Base-by-base conservation (phyloP, 768 basidiomycete genomes). In the Rhizopogon vesiculosus region DNA sequence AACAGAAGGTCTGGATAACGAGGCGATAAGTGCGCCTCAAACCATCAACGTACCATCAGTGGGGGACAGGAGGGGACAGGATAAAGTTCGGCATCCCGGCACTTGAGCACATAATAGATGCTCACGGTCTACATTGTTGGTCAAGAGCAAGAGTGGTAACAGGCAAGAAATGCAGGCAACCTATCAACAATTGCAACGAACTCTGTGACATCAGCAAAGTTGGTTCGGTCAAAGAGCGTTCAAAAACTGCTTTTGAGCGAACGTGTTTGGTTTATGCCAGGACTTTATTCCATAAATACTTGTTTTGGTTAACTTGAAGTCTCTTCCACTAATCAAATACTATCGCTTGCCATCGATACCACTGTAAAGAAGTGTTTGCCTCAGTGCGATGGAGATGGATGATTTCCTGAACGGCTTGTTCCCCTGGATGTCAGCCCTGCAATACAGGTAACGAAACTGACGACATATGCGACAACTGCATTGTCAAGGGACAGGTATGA, bases 1-100 rank as follows among this genome's bases (percentile, higher is more conserved):
- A 33, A 15, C 63, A 60, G 39, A 71, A 59, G 54, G 74, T 80
- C 46, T 73, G 68, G 19, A 66, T 46, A 12, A 85, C 67, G 3
- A 6, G 72, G 69, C 70, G 69, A 72, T n/a, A 69, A 57, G 1
- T 28, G 60, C 3, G 66, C 62, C 18, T 59, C 55, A 22, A 16
- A 71, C 53, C 5, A 42, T 50, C 3, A 72, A 61, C 8, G 54
- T 51, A 4, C 59, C 61, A 35, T 66, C 56, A 2, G 59, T 55
- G 1, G 71, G 64, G 40, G 66, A 69, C 6, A 42, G 42, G 33
- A 1, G 71, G 64, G 40, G 66, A 69, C 6, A 42, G 42, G 33
- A 72, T 71, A 58, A 71, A 72, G 15, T 59, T 60, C 3, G 65
- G 61, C 2, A 55, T 56, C 1, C 71, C 71, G 5, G 59, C 48